Evolutionary conservation across 1,139 yeast genomes (phyloP), one percentile per base, ranked within the genome.

Genomic region (Zygoascus sp.): DNA sequence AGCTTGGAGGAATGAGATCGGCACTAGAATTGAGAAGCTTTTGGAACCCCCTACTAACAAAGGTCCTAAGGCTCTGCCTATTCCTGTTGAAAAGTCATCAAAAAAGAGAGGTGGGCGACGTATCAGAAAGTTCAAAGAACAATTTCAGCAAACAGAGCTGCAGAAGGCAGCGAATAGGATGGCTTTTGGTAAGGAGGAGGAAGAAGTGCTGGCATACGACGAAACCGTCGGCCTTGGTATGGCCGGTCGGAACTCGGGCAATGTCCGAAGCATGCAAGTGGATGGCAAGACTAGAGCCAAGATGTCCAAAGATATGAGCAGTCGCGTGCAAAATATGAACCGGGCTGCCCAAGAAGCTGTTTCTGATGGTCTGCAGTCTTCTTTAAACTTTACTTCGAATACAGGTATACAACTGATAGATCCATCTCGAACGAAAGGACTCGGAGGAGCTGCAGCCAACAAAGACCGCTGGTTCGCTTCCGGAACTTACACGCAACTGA

Each of bases 101-200:
- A 86, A 86, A 65, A 84, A 83, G 57, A 74, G 99, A 58, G 97
- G 95, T 2, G 99, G 99, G 0, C 71, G 80, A 54, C 70, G 90
- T 50, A 75, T 84, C 54, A 72, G 96, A 44, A 88, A 88, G 64
- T 77, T 80, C 70, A 87, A 85, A 62, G 88, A 89, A 60, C 79
- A 85, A 58, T 82, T 83, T 66, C 82, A 82, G 59, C 76, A 84
- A 74, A 83, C 96, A 0, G 95, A 89, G 45, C 63, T 86, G 38
- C 81, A 90, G 32, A 81, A 81, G 57, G 85, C 95, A 1, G 95
- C 88, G 57, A 89, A 90, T 61, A 78, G 86, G 57, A 76, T 90
- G 79, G 83, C 76, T 42, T 90, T 90, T 67, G 96, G 95, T 6
- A 75, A 81, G 56, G 72, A 73, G 51, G 81, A 76, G 27, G 74